Conservation (phyloP, 495 filamentous ascomycete species). For the Apodospora peruviana region DNA sequence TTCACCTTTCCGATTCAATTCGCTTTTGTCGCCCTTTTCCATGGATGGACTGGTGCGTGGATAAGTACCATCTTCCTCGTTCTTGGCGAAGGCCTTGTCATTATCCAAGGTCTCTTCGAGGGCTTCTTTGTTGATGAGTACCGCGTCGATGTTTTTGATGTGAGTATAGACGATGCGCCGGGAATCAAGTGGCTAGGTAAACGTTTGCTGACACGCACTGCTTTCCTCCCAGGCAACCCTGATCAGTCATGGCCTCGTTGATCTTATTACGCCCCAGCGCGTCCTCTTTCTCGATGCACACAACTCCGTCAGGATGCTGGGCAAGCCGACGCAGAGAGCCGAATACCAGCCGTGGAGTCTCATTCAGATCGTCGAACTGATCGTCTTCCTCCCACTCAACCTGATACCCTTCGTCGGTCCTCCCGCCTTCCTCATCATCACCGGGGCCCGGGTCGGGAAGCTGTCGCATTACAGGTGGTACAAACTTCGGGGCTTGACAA, state of each 20-base stretch:
- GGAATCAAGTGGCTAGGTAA: conserved; percentile 11
- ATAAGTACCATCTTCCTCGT: conserved; percentile 72
- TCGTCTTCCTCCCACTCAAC: conserved; percentile 79
- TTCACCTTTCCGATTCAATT: conserved; percentile 87
- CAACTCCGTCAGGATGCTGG: conserved; percentile 64
- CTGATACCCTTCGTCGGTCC: conserved; percentile 83
- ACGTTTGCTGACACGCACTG: not conserved
- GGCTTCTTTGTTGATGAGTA: conserved; percentile 77
- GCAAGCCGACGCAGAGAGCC: conserved; percentile 64
- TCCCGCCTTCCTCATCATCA: conserved; percentile 69
- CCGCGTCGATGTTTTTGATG: conserved; percentile 90
- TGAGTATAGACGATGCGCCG: too few species aligned
- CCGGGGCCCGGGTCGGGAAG: conserved; percentile 51
- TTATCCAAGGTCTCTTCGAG: conserved; percentile 73
- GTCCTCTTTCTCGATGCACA: conserved; percentile 57
- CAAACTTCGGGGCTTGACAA: conserved; percentile 66
- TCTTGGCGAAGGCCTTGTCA: conserved; percentile 71
- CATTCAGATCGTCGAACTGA: conserved; percentile 71
- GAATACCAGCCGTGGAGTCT: conserved; percentile 63
- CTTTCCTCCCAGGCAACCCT: conserved; percentile 34
- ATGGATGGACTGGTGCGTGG: conserved; percentile 68
- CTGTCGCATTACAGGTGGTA: conserved; percentile 68
- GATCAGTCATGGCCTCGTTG: conserved; percentile 43
- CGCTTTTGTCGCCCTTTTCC: conserved; percentile 74
- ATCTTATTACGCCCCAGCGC: conserved; percentile 65